Base-by-base conservation (phyloP, 1,139 yeast species). In the Candida sojae region DNA sequence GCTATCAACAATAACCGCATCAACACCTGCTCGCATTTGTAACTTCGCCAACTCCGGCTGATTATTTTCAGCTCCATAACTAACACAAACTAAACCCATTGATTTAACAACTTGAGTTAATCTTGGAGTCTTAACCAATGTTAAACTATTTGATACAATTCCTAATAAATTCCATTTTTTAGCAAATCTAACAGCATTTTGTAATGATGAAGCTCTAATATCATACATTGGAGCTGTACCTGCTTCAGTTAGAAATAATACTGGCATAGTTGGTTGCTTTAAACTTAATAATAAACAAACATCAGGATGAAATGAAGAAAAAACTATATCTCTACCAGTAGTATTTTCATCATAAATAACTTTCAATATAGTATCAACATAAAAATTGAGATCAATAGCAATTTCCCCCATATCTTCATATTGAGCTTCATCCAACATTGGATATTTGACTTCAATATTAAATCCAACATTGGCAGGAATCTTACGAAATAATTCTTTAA, bases 261-360 rank as follows among this genome's bases (percentile, higher is more conserved):
- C 88, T 0, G 97, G 97, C 57, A 92, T 87, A 0, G 95, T 83
- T 29, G 98, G 98, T 66, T 93, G 98, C 66, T 93, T 93, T 66
- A 92, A 71, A 1, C 97, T 88, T 45, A 93, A 73, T 73, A 91
- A 73, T 49, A 89, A 70, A 67, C 98, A 93, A 33, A 91, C 79
- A 63, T 93, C 98, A 0, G 99, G 99, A 61, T 93, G 96, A 76
- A 93, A 93, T 3, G 96, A 88, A 3, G 97, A 89, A 60, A 93
- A 89, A 21, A 93, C 86, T 45, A 93, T 82, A 64, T 93, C 97
- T 56, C 98, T 78, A 9, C 91, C 95, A 33, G 81, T 74, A 8
- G 83, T 82, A 63, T 88, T 79, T 51, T 73, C 78, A 53, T 90
- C 96, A 62, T 87, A 92, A 10, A 93, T 95, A 34, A 80, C 79